Base-by-base conservation (phyloP, 2,329 filamentous ascomycete genomes). In the Shiraia bambusicola region DNA sequence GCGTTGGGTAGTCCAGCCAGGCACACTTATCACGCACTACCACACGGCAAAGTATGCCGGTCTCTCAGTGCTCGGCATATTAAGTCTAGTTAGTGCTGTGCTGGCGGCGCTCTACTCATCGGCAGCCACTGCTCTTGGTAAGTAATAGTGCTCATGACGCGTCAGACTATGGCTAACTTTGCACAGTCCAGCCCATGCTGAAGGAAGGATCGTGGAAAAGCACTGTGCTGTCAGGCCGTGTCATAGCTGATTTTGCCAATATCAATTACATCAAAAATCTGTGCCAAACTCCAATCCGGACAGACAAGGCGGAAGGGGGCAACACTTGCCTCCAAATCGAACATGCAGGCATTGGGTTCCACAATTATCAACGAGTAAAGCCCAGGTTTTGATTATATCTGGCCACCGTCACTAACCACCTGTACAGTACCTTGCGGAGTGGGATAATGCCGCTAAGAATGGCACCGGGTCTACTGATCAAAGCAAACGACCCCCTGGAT, bases 101-200 rank as follows among this genome's bases (percentile, higher is more conserved):
- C 73, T 82, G 1, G 80, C 83, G 0, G 82, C 86, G 56, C 75
- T 92, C 5, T 93, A 91, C 60, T 88, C 85, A 0, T 86, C 86
- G 2, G 87, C 87, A 0, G 85, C 85, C 0, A 84, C 88, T 49
- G 83, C 86, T 7, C 72, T 92, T 57, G 72, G 72, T 75, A 46
- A 34, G 62, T 57, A 34, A 62, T 57, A 28, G 10, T 9, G 14
- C 4, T 6, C 28, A 7, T 17, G 19, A 12, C 39, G 17, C 27
- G 16, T 25, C 3, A n/a, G 6, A 15, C 11, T 11, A 16, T 9
- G 36, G 36, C 39, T 13, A 28, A 39, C 34, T 8, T 15, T 16
- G 17, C 7, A 17, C 36, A 65, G 85, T 92, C 0, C 77, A 86
- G 2, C 88, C 88, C 0, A 85, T 87, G 55, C 73, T 92, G 6